phyloP scores from a whole-genome alignment of 1,139 yeast genomes.

The Yamadazyma sp. region DNA sequence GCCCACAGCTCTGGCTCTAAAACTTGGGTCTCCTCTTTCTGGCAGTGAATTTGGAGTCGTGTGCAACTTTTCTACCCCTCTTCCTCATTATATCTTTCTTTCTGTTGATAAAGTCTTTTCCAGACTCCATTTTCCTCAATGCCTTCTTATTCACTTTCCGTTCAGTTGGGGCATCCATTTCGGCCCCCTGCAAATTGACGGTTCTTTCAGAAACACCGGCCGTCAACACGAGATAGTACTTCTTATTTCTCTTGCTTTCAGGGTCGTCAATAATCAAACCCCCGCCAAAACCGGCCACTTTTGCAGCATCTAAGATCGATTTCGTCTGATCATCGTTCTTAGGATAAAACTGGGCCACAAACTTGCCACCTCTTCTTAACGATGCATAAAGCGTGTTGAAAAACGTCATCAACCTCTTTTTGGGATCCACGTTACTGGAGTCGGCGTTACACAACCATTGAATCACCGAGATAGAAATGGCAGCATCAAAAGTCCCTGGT shows the following conservation, averaged over 20 bases:
- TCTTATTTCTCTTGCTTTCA: conserved; percentile 86
- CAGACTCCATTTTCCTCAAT: conserved; percentile 64
- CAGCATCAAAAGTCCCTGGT: conserved; percentile 97
- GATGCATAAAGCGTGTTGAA: conserved; percentile 87
- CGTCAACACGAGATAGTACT: conserved; percentile 83
- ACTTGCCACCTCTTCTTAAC: conserved; percentile 90
- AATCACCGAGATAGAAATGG: conserved; percentile 89
- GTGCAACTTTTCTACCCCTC: conserved; percentile 86
- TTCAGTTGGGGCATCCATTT: conserved; percentile 63
- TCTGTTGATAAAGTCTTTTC: conserved; percentile 79
- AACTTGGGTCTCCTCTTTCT: conserved; percentile 89
- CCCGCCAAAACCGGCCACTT: conserved; percentile 94
- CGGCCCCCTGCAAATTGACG: conserved; percentile 75
- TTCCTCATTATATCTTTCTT: conserved; percentile 93
- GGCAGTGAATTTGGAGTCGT: conserved; percentile 90
- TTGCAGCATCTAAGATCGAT: conserved; percentile 78
- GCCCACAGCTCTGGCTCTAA: conserved; percentile 23
- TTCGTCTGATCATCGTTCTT: conserved; percentile 83
- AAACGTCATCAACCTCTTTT: conserved; percentile 72
- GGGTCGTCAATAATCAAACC: conserved; percentile 94
- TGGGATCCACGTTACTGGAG: conserved; percentile 80
- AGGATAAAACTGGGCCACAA: conserved; percentile 96
- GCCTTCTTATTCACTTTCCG: conserved; percentile 45
- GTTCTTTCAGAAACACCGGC: conserved; percentile 77
- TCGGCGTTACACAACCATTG: conserved; percentile 99